Evolutionary conservation across 768 basidiomycete species (phyloP).

Genomic region (Boletus reticulatus): DNA sequence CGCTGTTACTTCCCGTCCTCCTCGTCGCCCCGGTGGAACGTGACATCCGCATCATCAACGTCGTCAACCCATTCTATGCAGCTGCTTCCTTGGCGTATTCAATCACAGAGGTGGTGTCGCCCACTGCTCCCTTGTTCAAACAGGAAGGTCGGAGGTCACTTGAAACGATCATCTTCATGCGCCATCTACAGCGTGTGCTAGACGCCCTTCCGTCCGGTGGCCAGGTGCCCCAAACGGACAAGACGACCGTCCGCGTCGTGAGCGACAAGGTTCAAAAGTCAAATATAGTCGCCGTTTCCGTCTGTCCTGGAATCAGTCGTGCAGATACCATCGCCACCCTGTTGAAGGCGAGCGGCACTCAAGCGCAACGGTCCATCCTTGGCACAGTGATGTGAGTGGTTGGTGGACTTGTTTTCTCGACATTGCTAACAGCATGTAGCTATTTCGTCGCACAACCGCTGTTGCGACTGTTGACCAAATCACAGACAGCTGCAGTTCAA

Average conservation of each 20-base stretch:
- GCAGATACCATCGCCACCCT: slow-evolving; percentile 60
- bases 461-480: slow-evolving; percentile 67
- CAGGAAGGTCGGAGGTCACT: slow-evolving; percentile 65
- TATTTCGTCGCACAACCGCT: slow-evolving; percentile 69
- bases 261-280: slow-evolving; percentile 50
- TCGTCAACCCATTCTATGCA: slow-evolving; percentile 88
- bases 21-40: slow-evolving; percentile 84
- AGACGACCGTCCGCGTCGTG: slow-evolving; percentile 35
- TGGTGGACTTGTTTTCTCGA: background rate
- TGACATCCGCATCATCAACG: slow-evolving; percentile 84
- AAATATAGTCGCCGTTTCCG: slow-evolving; percentile 72
- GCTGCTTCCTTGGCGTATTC: slow-evolving; percentile 58
- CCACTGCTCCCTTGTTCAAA: slow-evolving; percentile 38
- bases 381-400: slow-evolving; percentile 50
- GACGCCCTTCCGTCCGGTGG: slow-evolving; percentile 73
- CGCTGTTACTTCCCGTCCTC: slow-evolving; percentile 74
- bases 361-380: slow-evolving; percentile 36
- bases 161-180: slow-evolving; percentile 59
- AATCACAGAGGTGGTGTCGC: slow-evolving; percentile 25
- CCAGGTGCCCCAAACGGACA: slow-evolving; percentile 44
- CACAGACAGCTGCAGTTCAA: slow-evolving; percentile 62
- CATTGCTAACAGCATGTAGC: slow-evolving; percentile 35
- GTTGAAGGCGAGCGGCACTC: slow-evolving; percentile 27
- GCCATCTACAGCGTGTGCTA: slow-evolving; percentile 81
- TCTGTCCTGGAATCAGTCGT: slow-evolving; percentile 75